Conservation (phyloP, 208 protist genomes). For the Angomonas deanei region DNA sequence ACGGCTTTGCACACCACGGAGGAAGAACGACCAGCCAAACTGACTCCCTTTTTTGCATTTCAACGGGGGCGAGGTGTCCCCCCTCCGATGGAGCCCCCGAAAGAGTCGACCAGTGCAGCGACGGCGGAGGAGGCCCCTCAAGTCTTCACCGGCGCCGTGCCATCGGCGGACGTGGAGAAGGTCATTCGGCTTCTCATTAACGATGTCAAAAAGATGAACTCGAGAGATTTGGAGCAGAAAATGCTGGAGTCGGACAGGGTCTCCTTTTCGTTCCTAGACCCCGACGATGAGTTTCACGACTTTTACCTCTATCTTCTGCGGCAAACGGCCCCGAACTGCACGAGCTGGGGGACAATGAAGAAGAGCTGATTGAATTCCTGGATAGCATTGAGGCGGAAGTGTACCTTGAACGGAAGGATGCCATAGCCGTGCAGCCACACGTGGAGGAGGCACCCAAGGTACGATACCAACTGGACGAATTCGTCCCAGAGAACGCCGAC, state of each 20-base stretch:
- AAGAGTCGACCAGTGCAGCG: background rate
- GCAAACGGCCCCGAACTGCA: slow-evolving; percentile 72
- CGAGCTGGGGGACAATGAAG: slow-evolving; percentile 78
- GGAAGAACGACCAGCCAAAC: background rate
- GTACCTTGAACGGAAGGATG: slow-evolving; percentile 21
- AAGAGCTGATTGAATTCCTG: slow-evolving; percentile 73
- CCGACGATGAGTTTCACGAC: slow-evolving; percentile 79
- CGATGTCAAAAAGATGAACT: slow-evolving; percentile 50
- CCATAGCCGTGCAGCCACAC: background rate
- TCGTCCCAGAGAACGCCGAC: background rate
- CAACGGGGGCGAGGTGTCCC: slow-evolving; percentile 10
- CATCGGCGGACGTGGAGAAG: slow-evolving; percentile 54
- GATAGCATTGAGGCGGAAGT: slow-evolving; percentile 64
- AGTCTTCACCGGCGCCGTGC: slow-evolving; percentile 60
- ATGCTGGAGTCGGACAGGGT: slow-evolving; percentile 70
- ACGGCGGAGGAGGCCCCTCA: slow-evolving; percentile 8
- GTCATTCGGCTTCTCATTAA: slow-evolving; percentile 54
- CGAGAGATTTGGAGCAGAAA: slow-evolving; percentile 61
- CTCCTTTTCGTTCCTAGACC: slow-evolving; percentile 77
- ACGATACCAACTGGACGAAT: slow-evolving; percentile 1
- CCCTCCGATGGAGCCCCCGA: slow-evolving; percentile 3
- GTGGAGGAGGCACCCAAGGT: background rate
- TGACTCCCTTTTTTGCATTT: slow-evolving; percentile 37
- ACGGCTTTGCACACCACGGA: background rate
- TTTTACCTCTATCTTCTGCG: slow-evolving; percentile 84